Evolutionary conservation across 192 early-diverging fungal genomes (phyloP), one percentile per base, ranked within the genome.

Genomic region (Coemansia sp.): DNA sequence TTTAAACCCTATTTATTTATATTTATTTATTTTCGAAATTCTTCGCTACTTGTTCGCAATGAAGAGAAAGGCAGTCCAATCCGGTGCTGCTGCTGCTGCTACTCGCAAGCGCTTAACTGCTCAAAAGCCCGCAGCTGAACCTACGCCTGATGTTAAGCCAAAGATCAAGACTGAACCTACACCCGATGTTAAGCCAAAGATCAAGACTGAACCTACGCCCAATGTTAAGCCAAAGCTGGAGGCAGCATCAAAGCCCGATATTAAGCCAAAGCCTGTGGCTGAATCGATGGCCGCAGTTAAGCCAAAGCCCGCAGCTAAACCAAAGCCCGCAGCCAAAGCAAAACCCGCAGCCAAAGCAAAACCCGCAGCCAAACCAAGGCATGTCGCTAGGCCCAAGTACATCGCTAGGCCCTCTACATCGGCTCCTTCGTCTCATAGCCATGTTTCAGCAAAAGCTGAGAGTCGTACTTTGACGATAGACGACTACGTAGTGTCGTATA

Each of bases 401-500:
- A 15, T 62, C 3, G 7, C 61, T 8, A 62, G 13, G 20, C 61
- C 61, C 20, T 39, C 61, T 5, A 36, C 36, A 2, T 62, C 36
- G 8, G 34, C 60, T 11, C 60, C 29, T 6, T 5, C 36, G 3
- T 34, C 36, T 8, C 15, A 15, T 3, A 18, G 7, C 15, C 29
- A 60, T 12, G 31, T 33, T 18, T 31, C 16, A 31, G 57, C 9
- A 0, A 57, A 61, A 13, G 63, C 64, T 15, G 66, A 64, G 33
- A 62, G 24, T 18, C 63, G 68, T 13, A 55, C 66, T 29, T 43
- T 78, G 5, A 78, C 72, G 43, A 39, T 83, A 24, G 76, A 70
- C 60, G 67, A 70, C 5, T 83, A 83, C 64, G 64, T 65, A 24
- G 81, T 83, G 8, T 78, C 76, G 3, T 83, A 75, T 53, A 77